A percentile compares a stretch with the other conserved stretches of the same genome.
phyloP scores from a whole-genome alignment of 768 basidiomycete genomes.

The Mycena latifolia region DNA sequence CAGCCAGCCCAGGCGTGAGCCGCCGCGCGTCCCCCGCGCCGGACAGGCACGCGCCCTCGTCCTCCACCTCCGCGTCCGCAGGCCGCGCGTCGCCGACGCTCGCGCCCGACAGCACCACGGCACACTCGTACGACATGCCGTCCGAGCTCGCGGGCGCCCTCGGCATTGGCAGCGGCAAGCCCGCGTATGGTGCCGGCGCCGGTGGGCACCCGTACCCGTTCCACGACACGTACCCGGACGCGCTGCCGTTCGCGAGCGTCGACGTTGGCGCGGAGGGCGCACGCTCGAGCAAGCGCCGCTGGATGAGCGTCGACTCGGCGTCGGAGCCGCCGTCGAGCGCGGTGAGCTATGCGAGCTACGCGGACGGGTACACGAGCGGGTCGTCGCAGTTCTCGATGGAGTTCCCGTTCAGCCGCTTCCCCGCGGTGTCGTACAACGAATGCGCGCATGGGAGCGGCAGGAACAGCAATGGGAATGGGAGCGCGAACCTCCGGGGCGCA shows the following conservation, averaged over 20 bases:
- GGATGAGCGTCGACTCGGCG: conserved; percentile 74
- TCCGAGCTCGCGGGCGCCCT: conserved; percentile 67
- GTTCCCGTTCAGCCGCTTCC: conserved; percentile 70
- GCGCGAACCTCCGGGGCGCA: conserved; percentile 61
- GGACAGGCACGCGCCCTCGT: conserved; percentile 68
- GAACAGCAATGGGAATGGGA: conserved; percentile 1
- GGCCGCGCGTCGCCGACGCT: conserved; percentile 73
- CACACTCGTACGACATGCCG: conserved; percentile 53
- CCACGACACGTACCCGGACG: conserved; percentile 54
- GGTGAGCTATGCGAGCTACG: conserved; percentile 71
- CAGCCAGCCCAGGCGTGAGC: conserved; percentile 80
- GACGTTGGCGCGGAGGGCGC: conserved; percentile 58
- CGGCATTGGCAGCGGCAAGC: conserved; percentile 34
- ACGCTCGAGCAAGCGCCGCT: conserved; percentile 73
- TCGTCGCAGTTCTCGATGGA: conserved; percentile 71
- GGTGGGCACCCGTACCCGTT: conserved; percentile 45
- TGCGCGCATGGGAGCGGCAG: neutral
- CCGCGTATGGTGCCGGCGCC: conserved; percentile 30
- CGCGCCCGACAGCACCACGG: conserved; percentile 78
- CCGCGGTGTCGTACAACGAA: conserved; percentile 44
- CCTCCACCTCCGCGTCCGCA: conserved; percentile 73
- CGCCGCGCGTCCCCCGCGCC: conserved; percentile 77
- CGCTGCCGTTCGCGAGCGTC: conserved; percentile 65
- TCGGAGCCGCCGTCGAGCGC: conserved; percentile 72
- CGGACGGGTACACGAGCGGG: conserved; percentile 70